These are phyloP conservation scores for Cryptosporidium ubiquitum DNA, from an alignment of 169 alveolate genomes.

Conservation along the genomic window DNA sequence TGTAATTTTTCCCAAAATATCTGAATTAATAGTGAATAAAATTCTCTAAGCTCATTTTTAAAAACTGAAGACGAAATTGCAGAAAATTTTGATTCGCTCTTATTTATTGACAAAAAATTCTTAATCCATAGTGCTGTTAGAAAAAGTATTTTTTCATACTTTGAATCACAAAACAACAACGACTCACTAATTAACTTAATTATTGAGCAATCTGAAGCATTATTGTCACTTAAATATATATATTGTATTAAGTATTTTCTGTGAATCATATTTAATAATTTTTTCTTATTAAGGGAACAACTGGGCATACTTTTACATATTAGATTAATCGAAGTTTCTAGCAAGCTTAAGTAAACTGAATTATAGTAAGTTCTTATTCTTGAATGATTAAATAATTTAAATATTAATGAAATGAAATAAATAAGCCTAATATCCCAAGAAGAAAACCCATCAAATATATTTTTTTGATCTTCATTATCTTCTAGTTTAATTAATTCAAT, in stretches of 20 bases:
- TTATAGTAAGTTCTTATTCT: not conserved
- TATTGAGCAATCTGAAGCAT: not conserved
- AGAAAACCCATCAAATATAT: not conserved
- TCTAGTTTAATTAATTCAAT: not conserved
- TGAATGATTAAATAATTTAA: not conserved
- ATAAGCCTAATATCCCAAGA: not conserved
- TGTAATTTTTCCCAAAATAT: slow-evolving; percentile 19
- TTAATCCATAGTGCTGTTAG: slow-evolving; percentile 4
- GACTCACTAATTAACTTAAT: not conserved
- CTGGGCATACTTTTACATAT: not conserved
- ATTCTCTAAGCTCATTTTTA: not conserved
- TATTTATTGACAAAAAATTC: slow-evolving; percentile 1
- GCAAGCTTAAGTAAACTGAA: not conserved
- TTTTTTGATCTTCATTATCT: not conserved
- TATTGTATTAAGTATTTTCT: slow-evolving; percentile 28
- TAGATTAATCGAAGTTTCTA: not conserved
- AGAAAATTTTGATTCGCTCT: not conserved
- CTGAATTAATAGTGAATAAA: slow-evolving; percentile 19
- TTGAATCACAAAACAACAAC: not conserved
- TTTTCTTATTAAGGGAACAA: not conserved
- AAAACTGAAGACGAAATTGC: not conserved
- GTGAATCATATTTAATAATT: not conserved
- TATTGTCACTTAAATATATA: slow-evolving; percentile 1
- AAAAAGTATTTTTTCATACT: slow-evolving; percentile 16
- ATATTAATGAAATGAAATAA: not conserved